A percentile compares a stretch with the other conserved stretches of the same genome.
phyloP scores from a whole-genome alignment of 257 asterid species.

The Gynochthodes officinalis region DNA sequence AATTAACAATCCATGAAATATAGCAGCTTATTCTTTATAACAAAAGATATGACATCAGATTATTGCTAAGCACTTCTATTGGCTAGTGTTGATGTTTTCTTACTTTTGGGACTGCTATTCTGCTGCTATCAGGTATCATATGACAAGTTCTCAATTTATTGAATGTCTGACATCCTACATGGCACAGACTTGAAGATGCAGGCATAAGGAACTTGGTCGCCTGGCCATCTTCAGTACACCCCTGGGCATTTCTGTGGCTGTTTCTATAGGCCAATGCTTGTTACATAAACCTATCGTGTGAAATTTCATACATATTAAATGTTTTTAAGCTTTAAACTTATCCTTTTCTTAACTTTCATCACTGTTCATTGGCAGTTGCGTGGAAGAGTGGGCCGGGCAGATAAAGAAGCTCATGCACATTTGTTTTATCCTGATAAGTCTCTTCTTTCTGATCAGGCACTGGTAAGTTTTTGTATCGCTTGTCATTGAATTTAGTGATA shows the following conservation, averaged over 20 bases:
- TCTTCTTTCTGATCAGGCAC: conserved; percentile 83
- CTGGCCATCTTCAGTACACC: too few species aligned
- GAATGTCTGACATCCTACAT: not conserved
- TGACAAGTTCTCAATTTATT: not conserved
- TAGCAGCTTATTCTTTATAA: too few species aligned
- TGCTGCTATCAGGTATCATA: not conserved
- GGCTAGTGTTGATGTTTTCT: not conserved
- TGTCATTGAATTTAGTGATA: conserved; percentile 13
- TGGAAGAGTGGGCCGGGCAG: conserved; percentile 98
- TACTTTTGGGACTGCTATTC: not conserved
- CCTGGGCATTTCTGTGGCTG: too few species aligned
- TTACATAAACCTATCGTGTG: not conserved
- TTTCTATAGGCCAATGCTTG: not conserved
- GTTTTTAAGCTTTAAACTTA: too few species aligned
- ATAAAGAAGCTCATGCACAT: conserved; percentile 95
- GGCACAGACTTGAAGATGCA: not conserved
- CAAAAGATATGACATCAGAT: too few species aligned
- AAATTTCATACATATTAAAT: not conserved
- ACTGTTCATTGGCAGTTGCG: conserved; percentile 62
- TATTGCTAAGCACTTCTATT: not conserved
- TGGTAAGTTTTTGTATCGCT: conserved; percentile 51
- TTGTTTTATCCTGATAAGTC: conserved; percentile 90
- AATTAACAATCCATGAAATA: too few species aligned
- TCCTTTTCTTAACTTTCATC: not conserved
- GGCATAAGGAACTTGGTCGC: too few species aligned